These are phyloP conservation scores for Oryza officinalis DNA, from an alignment of 176 grass and related monocot species.

Conservation along the genomic window DNA sequence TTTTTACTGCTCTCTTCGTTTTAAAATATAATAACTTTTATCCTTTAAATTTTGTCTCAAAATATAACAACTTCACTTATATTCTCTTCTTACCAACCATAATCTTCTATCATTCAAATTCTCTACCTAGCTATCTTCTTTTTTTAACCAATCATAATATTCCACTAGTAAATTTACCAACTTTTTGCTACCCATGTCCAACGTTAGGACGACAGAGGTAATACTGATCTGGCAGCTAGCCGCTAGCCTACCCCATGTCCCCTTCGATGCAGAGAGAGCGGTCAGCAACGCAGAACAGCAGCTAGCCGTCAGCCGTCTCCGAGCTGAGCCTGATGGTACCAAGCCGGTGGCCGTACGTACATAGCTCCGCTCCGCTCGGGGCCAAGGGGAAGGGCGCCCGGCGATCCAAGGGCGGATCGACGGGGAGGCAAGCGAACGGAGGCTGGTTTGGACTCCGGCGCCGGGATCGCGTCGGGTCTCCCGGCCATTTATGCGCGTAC, in stretches of 20 bases:
- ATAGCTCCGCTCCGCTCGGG: not conserved
- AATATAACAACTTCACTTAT: too few species aligned
- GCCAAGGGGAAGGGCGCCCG: not conserved
- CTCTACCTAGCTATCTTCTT: too few species aligned
- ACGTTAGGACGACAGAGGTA: too few species aligned
- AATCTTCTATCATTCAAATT: too few species aligned
- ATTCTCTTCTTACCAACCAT: too few species aligned
- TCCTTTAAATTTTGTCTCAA: too few species aligned
- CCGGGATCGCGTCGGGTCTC: conserved; percentile 11
- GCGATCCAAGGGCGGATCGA: not conserved
- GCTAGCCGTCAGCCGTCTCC: not conserved
- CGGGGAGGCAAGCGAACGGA: conserved; percentile 20
- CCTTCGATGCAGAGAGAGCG: not conserved
- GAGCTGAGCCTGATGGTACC: not conserved
- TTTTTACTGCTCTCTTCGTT: too few species aligned
- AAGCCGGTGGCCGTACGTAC: not conserved
- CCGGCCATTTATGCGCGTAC: conserved; percentile 36
- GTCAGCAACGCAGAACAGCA: not conserved
- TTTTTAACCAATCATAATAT: too few species aligned
- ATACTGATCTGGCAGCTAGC: not conserved
- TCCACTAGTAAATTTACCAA: too few species aligned
- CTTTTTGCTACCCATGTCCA: too few species aligned
- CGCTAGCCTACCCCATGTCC: not conserved
- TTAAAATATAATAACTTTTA: too few species aligned
- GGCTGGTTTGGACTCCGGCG: conserved; percentile 23